Base-by-base conservation (phyloP, 352 stramenopile species). In the Phytophthora palmivora region DNA sequence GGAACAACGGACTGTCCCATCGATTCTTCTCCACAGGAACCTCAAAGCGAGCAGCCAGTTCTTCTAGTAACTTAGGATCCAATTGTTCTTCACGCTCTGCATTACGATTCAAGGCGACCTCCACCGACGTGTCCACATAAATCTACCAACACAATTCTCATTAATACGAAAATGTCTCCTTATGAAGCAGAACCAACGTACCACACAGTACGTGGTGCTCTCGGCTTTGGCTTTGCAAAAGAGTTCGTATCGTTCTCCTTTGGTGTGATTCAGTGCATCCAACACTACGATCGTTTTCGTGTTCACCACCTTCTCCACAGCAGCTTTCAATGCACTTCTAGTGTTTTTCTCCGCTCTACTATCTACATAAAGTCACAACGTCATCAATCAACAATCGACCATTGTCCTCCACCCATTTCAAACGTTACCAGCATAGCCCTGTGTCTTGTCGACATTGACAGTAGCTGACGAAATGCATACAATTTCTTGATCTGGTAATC, bases 251-350 rank as follows among this genome's bases (percentile, higher is more conserved):
- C 94, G 79, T 76, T 92, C 97, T 47, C 95, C 95, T 64, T 98
- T 98, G 68, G 97, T 98, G 65, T 98, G 97, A 71, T 98, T 98
- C 30, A 98, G 67, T 14, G 91, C 94, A 75, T 98, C 94, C 48
- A 98, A 73, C 72, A 98, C 87, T 2, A 98, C 89, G 37, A 98
- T 79, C 9, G 76, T 89, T 46, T 81, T 75, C 11, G 53, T 44
- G 16, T 76, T 92, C 36, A 96, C 64, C 15, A 68, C 59, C 21
- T 78, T 80, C 60, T 96, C 84, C 11, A 87, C 80, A 6, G 81
- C 81, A 0, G 77, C 81, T 50, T 83, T 83, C 43, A 92, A 63
- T 5, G 84, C 80, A 46, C 82, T 88, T 15, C 86, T 79, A 4
- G 84, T 81, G 41, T 66, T 89, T 61, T 93, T 94, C 63, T 94